Conservation (phyloP, 768 basidiomycete genomes). For the Pleurotus citrinopileatus region DNA sequence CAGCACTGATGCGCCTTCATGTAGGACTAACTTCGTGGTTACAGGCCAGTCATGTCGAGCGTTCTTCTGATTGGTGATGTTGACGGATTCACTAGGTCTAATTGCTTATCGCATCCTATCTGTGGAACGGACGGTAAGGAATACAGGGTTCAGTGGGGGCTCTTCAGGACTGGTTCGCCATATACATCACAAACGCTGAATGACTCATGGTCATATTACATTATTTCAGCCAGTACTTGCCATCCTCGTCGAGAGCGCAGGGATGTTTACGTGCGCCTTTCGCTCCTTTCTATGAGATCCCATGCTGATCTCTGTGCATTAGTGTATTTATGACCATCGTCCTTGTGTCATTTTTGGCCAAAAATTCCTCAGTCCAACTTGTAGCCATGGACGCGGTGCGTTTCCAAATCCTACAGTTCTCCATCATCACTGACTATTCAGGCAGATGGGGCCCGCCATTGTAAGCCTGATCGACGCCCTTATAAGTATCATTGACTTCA, state of each 20-base stretch:
- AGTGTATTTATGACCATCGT: neutral
- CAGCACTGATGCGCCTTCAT: neutral
- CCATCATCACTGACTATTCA: neutral
- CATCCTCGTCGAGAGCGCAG: conserved; percentile 14
- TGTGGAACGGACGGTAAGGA: neutral
- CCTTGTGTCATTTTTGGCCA: conserved; percentile 11
- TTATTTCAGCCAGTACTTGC: conserved; percentile 4
- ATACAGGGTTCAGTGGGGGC: neutral
- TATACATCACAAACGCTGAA: no score
- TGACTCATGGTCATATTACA: no score
- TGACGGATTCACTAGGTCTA: neutral
- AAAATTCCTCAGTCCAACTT: conserved; percentile 4
- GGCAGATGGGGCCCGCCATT: neutral
- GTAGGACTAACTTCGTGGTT: neutral
- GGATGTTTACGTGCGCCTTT: conserved; percentile 8
- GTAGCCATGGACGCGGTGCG: neutral
- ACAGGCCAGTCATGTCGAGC: neutral
- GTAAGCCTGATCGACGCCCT: neutral
- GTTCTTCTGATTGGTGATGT: no score
- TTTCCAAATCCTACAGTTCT: neutral
- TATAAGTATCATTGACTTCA: no score
- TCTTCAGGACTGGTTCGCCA: no score
- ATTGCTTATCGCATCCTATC: neutral
- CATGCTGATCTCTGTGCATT: neutral
- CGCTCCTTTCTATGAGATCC: neutral